Percentiles rank a stretch among this genome's conserved stretches.
Evolutionary conservation across 805 yeast genomes (phyloP).

Genomic region (Metschnikowia aberdeeniae): DNA sequence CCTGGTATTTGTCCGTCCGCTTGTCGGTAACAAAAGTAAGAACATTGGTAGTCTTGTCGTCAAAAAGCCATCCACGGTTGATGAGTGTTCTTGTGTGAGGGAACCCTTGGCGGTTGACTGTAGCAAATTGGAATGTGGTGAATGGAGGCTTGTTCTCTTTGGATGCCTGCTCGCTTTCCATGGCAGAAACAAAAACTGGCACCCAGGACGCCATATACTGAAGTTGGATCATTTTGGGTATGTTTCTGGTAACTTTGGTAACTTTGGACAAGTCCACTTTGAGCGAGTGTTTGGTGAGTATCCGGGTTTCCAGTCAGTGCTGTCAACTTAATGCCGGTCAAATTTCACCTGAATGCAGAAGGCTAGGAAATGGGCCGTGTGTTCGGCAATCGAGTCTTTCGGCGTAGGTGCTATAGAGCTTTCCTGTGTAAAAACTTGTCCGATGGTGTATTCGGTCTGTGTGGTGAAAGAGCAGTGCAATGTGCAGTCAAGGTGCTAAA

Average conservation of each 20-base stretch:
- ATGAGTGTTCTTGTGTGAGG: constrained; percentile 73
- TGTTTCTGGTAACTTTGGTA: neutral
- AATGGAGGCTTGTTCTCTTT: constrained; percentile 40
- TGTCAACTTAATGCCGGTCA: neutral
- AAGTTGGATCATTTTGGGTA: constrained; percentile 23
- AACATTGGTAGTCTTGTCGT: constrained; percentile 62
- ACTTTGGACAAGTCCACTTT: neutral
- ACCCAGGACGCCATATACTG: constrained; percentile 68
- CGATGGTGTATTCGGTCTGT: no score
- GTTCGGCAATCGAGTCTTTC: no score
- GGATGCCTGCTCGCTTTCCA: constrained; percentile 40
- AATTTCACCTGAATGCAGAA: no score
- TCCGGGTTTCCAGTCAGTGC: neutral
- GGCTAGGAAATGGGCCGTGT: no score
- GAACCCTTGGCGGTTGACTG: constrained; percentile 48
- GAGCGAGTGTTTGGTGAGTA: neutral
- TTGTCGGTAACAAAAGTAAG: constrained; percentile 68
- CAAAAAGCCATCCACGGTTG: constrained; percentile 69
- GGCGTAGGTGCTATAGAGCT: no score
- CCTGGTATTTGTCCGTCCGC: constrained; percentile 60
- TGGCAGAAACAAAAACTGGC: constrained; percentile 55
- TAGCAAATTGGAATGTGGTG: constrained; percentile 62
- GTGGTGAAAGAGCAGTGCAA: neutral
- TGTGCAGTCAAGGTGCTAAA: neutral
- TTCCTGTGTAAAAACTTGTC: no score